Evolutionary conservation across 2,329 filamentous ascomycete species (phyloP), one percentile per base, ranked within the genome.

Genomic region (Microdochium trichocladiopsis): DNA sequence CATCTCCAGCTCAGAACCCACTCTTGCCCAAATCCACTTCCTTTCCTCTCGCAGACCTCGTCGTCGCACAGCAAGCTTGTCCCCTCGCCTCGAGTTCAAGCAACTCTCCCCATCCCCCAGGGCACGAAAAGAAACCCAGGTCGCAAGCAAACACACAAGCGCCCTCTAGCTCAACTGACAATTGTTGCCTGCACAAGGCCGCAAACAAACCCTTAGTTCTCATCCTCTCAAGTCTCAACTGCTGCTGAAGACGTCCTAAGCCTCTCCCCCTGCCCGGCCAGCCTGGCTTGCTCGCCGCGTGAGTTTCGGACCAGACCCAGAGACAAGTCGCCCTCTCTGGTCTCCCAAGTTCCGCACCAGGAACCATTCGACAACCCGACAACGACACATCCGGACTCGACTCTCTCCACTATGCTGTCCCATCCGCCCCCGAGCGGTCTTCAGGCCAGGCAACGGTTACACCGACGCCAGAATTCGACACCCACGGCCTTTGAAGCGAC

Each of bases 391-490:
- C 84, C 84, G 84, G 82, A 87, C 83, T 88, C 73, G 58, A 79
- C 77, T 82, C 82, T 79, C 83, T 79, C 78, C 75, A 81, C 77
- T 73, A 92, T 92, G 88, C 85, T 91, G 84, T 88, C 87, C 74
- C 84, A 86, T 76, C 77, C 82, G 69, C 77, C 81, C 66, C 52
- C 53, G 45, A 83, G 79, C 73, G 84, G 78, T 77, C 83, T 90
- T 76, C 85, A 89, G 69, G 80, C 80, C 72, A 84, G 84, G 71
- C 82, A 85, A 70, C 82, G 83, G 74, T 80, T 83, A 72, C 90
- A 95, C 75, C 82, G 89, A 70, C 87, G 91, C 74, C 90, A 95
- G 77, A 86, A 89, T 66, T 96, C 91, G 65, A 93, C 88, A 66
- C 88, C 89, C 58, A 82, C 80, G 71, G 82, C 80, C 69, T 88